phyloP scores from a whole-genome alignment of 306 rosid genomes.

The Quercus mongolica region DNA sequence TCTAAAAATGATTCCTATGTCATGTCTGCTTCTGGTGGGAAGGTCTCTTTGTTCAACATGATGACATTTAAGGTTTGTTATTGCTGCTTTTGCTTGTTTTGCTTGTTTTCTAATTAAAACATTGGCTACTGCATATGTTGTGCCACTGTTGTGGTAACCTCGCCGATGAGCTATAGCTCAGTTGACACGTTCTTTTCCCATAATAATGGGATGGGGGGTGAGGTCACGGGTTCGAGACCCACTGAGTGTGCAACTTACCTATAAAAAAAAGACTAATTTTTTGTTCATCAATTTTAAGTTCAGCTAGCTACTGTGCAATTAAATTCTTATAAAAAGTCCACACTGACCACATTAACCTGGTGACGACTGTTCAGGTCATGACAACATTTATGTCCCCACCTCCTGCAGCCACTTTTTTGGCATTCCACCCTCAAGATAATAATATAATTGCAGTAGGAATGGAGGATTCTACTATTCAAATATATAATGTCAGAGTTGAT shows the following conservation, averaged over 20 bases:
- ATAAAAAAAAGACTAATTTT: background rate
- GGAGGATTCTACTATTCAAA: conserved; percentile 46
- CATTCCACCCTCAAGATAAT: conserved; percentile 49
- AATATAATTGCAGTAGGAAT: conserved; percentile 47
- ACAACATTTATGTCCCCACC: conserved; percentile 45
- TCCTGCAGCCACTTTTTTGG: conserved; percentile 46
- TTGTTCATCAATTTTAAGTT: background rate
- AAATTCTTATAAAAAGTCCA: background rate
- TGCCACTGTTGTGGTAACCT: conserved; percentile 49
- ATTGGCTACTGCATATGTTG: conserved; percentile 34
- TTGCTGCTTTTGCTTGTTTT: background rate
- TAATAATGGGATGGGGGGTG: no score
- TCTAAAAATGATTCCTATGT: conserved; percentile 47
- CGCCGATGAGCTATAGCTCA: background rate
- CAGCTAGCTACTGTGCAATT: background rate
- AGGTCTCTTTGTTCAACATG: conserved; percentile 45
- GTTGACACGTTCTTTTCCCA: no score
- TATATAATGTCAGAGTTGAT: conserved; percentile 45
- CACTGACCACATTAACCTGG: background rate
- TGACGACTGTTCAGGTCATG: conserved; percentile 32
- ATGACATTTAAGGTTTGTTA: conserved; percentile 45
- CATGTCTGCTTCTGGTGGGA: conserved; percentile 52
- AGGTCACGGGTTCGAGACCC: no score
- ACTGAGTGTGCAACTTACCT: no score
- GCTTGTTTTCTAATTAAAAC: background rate